These are phyloP conservation scores for Auxenochlorella protothecoides DNA, from an alignment of 139 green algal species.

Conservation along the genomic window DNA sequence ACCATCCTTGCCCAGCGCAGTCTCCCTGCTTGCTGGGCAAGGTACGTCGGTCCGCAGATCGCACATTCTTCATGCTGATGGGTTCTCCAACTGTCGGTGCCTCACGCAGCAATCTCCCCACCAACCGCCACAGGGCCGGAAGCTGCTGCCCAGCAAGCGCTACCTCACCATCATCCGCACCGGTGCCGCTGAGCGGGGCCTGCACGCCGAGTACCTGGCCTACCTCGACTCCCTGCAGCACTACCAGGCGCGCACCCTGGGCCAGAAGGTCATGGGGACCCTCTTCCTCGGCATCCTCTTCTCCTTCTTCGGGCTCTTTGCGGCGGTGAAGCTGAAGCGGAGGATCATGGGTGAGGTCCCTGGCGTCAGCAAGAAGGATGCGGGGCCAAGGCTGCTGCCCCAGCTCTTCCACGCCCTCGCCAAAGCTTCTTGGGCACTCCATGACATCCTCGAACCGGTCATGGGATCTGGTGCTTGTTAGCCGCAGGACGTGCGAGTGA, in stretches of 20 bases:
- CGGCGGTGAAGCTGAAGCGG: too few species aligned
- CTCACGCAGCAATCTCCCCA: not conserved
- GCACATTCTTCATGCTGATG: too few species aligned
- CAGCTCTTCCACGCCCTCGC: too few species aligned
- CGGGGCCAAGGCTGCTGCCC: too few species aligned
- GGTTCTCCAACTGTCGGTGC: not conserved
- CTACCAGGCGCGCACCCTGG: constrained; percentile 3
- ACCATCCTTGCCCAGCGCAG: not conserved
- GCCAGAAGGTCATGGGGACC: constrained; percentile 1
- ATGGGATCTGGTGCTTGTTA: too few species aligned
- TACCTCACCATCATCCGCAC: constrained; percentile 15
- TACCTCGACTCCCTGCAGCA: constrained; percentile 5
- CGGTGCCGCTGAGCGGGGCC: constrained; percentile 5
- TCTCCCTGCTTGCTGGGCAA: too few species aligned
- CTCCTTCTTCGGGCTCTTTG: not conserved
- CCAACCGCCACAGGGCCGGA: constrained; percentile 2
- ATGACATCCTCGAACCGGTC: too few species aligned
- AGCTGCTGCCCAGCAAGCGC: constrained; percentile 7
- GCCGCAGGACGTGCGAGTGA: too few species aligned
- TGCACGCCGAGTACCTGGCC: constrained; percentile 9
- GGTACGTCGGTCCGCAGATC: too few species aligned
- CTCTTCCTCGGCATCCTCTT: not conserved
- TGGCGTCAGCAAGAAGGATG: too few species aligned
- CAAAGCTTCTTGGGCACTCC: too few species aligned
- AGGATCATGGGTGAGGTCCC: too few species aligned